A percentile compares a stretch with the other conserved stretches of the same genome.
phyloP scores from a whole-genome alignment of 441 rosid genomes.

The Daphne laureola region DNA sequence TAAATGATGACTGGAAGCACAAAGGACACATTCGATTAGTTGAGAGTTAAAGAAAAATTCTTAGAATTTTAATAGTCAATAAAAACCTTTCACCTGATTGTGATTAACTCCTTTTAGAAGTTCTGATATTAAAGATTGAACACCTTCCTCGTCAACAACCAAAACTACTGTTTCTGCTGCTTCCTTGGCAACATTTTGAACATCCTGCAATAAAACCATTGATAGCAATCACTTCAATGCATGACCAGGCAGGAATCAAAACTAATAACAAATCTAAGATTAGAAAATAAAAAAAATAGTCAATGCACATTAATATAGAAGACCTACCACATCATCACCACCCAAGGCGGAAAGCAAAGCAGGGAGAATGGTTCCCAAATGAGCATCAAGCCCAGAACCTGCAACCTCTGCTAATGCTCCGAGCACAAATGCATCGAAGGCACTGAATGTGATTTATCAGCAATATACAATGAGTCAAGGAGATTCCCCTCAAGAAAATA shows the following conservation, averaged over 20 bases:
- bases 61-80: not conserved
- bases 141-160: slow-evolving; percentile 95
- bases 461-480: slow-evolving; percentile 10
- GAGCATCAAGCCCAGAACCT: slow-evolving; percentile 82
- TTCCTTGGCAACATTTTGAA: slow-evolving; percentile 79
- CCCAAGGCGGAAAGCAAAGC: slow-evolving; percentile 93
- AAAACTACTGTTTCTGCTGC: slow-evolving; percentile 87
- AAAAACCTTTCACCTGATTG: slow-evolving; percentile 42
- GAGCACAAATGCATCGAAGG: slow-evolving; percentile 96
- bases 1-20: slow-evolving; percentile 69
- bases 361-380: slow-evolving; percentile 91
- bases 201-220: slow-evolving; percentile 51
- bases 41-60: slow-evolving; percentile 5
- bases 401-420: slow-evolving; percentile 99
- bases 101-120: slow-evolving; percentile 85
- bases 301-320: not conserved
- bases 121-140: slow-evolving; percentile 77
- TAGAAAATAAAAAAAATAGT: not conserved
- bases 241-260: slow-evolving; percentile 4
- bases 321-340: slow-evolving; percentile 58
- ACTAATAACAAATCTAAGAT: not conserved
- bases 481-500: slow-evolving; percentile 1
- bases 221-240: slow-evolving; percentile 7
- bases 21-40: slow-evolving; percentile 9
- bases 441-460: slow-evolving; percentile 39